Evolutionary conservation across 2,329 filamentous ascomycete species (phyloP).

Genomic region (Arthroderma sp.): DNA sequence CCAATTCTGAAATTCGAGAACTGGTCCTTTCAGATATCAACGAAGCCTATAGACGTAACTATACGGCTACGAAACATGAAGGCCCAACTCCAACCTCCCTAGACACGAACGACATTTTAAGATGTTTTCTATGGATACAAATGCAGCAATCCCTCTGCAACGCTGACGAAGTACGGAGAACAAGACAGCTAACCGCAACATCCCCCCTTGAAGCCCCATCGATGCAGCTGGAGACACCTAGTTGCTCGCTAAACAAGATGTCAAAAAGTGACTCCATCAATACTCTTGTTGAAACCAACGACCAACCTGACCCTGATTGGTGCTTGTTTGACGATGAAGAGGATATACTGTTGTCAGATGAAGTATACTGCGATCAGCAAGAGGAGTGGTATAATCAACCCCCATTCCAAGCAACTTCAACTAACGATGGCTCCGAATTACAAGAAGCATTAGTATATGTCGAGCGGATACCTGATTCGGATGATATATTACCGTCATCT

Average conservation of each 20-base stretch:
- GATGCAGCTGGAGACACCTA: neutral
- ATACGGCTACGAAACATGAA: neutral
- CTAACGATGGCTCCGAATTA: neutral
- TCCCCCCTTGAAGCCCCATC: neutral
- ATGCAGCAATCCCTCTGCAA: conserved; percentile 21
- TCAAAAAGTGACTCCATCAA: neutral
- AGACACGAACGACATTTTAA: conserved; percentile 17
- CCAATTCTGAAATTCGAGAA: conserved; percentile 13
- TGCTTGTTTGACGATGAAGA: neutral
- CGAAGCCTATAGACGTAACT: neutral
- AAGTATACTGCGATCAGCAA: neutral
- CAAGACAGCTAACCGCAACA: neutral
- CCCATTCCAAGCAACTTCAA: neutral
- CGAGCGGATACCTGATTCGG: neutral
- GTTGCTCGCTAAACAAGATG: neutral
- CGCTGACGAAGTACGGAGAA: conserved; percentile 9
- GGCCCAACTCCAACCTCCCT: neutral
- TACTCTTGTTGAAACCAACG: neutral
- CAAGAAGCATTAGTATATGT: too few relatives aligned
- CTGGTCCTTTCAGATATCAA: conserved; percentile 13
- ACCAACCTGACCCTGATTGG: neutral
- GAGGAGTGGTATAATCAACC: neutral
- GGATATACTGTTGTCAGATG: neutral
- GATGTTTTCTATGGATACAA: conserved; percentile 24
- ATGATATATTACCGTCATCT: neutral